These are phyloP conservation scores for Theileria annulata DNA, from an alignment of 169 alveolate genomes.

Conservation along the genomic window DNA sequence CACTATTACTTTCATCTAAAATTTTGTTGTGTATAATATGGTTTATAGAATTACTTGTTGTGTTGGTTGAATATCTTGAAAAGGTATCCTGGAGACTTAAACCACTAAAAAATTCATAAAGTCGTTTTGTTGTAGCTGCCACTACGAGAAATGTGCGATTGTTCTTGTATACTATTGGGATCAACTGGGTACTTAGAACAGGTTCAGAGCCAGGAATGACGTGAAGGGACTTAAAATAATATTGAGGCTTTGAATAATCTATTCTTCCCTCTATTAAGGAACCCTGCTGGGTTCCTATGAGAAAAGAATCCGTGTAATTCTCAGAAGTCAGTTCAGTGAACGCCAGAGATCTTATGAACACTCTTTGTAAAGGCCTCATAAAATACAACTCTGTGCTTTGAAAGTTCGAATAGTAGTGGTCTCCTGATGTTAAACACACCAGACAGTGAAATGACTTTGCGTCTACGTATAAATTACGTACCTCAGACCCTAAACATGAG, in stretches of 20 bases:
- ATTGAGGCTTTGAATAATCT: slow-evolving; percentile 29
- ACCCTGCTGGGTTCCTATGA: slow-evolving; percentile 66
- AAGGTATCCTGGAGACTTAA: slow-evolving; percentile 50
- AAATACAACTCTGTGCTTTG: slow-evolving; percentile 36
- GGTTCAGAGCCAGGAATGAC: slow-evolving; percentile 55
- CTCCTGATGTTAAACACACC: slow-evolving; percentile 58
- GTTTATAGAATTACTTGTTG: no score
- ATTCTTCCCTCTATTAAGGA: slow-evolving; percentile 54
- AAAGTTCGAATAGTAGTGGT: slow-evolving; percentile 58
- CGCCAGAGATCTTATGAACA: slow-evolving; percentile 41
- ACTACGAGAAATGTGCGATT: slow-evolving; percentile 44
- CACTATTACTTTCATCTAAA: background rate
- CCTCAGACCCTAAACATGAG: slow-evolving; percentile 28
- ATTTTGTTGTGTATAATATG: background rate
- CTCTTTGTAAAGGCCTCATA: slow-evolving; percentile 34
- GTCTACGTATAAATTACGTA: slow-evolving; percentile 51
- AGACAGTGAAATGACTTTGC: slow-evolving; percentile 66
- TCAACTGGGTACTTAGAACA: slow-evolving; percentile 35
- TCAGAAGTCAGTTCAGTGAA: slow-evolving; percentile 59
- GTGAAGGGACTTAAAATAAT: slow-evolving; percentile 35
- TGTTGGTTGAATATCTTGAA: slow-evolving; percentile 27
- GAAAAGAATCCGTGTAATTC: slow-evolving; percentile 55
- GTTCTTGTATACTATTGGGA: slow-evolving; percentile 47
- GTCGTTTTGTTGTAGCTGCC: slow-evolving; percentile 50
- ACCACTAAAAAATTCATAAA: slow-evolving; percentile 66